phyloP scores from a whole-genome alignment of 2,329 filamentous ascomycete species.

The Zymoseptoria pseudotritici region DNA sequence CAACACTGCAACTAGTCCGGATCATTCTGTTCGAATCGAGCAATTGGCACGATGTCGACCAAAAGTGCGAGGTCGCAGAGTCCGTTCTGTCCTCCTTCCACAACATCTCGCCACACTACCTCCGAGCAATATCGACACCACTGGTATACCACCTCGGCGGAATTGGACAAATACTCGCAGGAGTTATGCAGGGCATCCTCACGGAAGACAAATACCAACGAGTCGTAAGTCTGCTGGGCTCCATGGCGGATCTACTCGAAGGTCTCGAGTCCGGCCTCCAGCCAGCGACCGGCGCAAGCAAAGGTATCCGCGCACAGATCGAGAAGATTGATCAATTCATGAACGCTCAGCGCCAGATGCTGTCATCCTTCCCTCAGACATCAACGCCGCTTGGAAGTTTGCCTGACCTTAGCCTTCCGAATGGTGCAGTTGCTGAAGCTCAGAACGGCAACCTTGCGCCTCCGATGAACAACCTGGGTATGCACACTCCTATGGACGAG shows the following conservation, averaged over 20 bases:
- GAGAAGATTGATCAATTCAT: constrained; percentile 41
- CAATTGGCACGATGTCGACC: constrained; percentile 27
- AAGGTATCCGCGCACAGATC: constrained; percentile 36
- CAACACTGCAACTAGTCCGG: constrained; percentile 42
- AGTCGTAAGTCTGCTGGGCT: constrained; percentile 36
- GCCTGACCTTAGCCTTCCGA: not conserved
- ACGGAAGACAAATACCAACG: constrained; percentile 37
- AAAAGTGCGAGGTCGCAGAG: constrained; percentile 41
- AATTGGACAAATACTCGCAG: constrained; percentile 44
- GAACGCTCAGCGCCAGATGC: constrained; percentile 21
- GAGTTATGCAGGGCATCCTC: constrained; percentile 40
- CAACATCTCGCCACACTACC: constrained; percentile 38
- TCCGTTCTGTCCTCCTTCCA: constrained; percentile 40
- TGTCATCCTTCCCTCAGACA: constrained; percentile 9
- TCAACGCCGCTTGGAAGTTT: not conserved
- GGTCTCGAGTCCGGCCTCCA: constrained; percentile 38
- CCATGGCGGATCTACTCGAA: constrained; percentile 41
- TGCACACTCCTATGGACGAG: constrained; percentile 22
- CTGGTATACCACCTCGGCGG: constrained; percentile 44
- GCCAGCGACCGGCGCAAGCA: constrained; percentile 33
- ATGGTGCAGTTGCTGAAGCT: not conserved
- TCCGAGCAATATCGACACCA: constrained; percentile 43
- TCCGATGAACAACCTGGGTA: constrained; percentile 10
- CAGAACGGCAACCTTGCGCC: not conserved
- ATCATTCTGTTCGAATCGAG: constrained; percentile 36